Evolutionary conservation across 2,329 filamentous ascomycete species (phyloP), one percentile per base, ranked within the genome.

Genomic region (Diaporthe sp.): DNA sequence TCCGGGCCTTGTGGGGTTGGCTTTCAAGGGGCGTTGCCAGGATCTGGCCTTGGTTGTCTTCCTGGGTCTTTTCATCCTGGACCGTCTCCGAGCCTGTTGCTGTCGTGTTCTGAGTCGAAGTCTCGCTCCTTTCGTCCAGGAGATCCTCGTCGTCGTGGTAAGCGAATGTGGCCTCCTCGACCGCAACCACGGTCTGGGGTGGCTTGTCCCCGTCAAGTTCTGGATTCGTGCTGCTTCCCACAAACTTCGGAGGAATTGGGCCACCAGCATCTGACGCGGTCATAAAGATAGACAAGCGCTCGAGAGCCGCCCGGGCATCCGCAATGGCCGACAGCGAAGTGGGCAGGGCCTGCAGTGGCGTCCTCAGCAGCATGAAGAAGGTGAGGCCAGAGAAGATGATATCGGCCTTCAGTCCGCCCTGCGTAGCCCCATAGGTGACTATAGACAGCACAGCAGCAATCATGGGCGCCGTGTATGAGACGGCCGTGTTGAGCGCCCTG

Each of bases 401-500:
- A 67, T 77, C 72, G 17, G 77, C 75, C 22, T 68, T 74, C 75
- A 78, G 72, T 13, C 72, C 70, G 9, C 68, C 75, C 8, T 72
- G 72, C 15, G 76, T 78, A 31, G 76, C 76, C 6, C 76, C 75
- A 25, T 78, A 78, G 62, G 75, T 77, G 4, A 81, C 72, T 34
- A 81, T 81, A 67, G 77, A 78, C 22, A 80, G 76, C 1, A 80
- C 79, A 1, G 79, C 74, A 8, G 79, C 79, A 8, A 81, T 75
- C 0, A 79, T 80, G 0, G 79, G 79, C 22, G 79, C 79, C 9
- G 79, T 80, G 67, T 76, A 80, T 2, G 79, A 79, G 19, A 81
- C 79, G 4, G 80, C 77, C 17, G 76, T 79, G 74, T 80, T 81
- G 22, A 80, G 72, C 0, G 79, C 79, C 15, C 80, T 65, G 28